A percentile compares a stretch with the other conserved stretches of the same genome.
phyloP scores from a whole-genome alignment of 345 rosid species.

The Linum lewisii region DNA sequence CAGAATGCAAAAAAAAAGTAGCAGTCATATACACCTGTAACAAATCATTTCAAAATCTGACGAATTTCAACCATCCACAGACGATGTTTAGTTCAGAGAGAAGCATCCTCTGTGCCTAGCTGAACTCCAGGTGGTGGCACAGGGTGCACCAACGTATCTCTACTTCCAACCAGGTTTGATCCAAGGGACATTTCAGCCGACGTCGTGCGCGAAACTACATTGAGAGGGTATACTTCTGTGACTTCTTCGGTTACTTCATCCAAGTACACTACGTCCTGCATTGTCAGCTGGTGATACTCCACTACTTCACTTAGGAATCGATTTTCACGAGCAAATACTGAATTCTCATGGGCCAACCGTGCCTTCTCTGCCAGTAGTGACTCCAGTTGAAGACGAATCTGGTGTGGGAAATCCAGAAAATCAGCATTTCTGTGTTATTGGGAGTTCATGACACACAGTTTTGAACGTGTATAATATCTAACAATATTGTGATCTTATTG shows the following conservation, averaged over 20 bases:
- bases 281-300: constrained; percentile 29
- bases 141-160: constrained; percentile 24
- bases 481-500: not conserved
- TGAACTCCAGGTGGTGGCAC: constrained; percentile 28
- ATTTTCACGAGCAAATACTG: constrained; percentile 26
- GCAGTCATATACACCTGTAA: not conserved
- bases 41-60: not conserved
- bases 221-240: constrained; percentile 37
- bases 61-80: constrained; percentile 3
- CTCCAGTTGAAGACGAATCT: constrained; percentile 30
- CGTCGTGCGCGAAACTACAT: constrained; percentile 27
- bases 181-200: constrained; percentile 15
- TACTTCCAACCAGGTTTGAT: constrained; percentile 11
- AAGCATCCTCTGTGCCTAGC: constrained; percentile 3
- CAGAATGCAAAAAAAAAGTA: not conserved
- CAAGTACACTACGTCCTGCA: constrained; percentile 28
- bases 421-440: too few relatives aligned
- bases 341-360: constrained; percentile 27
- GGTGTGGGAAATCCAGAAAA: not conserved
- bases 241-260: constrained; percentile 31
- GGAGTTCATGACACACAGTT: too few relatives aligned
- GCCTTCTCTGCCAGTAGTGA: constrained; percentile 27
- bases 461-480: too few relatives aligned
- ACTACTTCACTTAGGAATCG: constrained; percentile 29
- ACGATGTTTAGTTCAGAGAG: not conserved